Conservation (phyloP, 305 asterid genomes). For the Fraxinus greggii region DNA sequence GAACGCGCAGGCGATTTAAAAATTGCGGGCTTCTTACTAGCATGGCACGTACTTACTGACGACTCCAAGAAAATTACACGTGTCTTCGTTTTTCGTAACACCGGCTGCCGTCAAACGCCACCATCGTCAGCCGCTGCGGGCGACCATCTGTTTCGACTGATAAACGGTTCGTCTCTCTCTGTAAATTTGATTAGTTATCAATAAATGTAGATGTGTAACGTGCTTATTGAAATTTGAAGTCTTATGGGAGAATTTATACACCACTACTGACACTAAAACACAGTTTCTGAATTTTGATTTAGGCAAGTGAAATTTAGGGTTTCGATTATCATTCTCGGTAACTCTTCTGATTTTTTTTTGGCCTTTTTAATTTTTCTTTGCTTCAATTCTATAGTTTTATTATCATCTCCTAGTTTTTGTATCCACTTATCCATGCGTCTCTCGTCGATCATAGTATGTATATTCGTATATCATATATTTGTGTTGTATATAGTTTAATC, state of each 20-base stretch:
- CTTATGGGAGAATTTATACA: background rate
- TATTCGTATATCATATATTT: background rate
- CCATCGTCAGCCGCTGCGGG: background rate
- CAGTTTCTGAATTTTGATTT: background rate
- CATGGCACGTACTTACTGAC: background rate
- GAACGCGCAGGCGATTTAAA: background rate
- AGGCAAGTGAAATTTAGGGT: slow-evolving; percentile 1
- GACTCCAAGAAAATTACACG: background rate
- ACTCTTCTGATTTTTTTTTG: background rate
- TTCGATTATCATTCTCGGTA: slow-evolving; percentile 10
- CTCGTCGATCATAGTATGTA: background rate
- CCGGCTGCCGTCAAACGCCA: slow-evolving; percentile 17
- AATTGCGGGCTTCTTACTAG: background rate
- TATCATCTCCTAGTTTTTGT: background rate
- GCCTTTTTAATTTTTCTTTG: background rate
- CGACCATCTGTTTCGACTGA: background rate
- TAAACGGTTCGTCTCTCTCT: slow-evolving; percentile 12
- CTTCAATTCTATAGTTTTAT: background rate
- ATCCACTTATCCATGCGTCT: background rate
- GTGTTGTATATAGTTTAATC: background rate
- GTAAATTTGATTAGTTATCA: background rate
- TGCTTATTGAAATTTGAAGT: slow-evolving; percentile 1
- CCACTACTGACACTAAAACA: background rate
- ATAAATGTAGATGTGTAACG: background rate
- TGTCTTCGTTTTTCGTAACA: background rate